Evolutionary conservation across 345 rosid genomes (phyloP), one percentile per base, ranked within the genome.

Genomic region (Pistacia vera): DNA sequence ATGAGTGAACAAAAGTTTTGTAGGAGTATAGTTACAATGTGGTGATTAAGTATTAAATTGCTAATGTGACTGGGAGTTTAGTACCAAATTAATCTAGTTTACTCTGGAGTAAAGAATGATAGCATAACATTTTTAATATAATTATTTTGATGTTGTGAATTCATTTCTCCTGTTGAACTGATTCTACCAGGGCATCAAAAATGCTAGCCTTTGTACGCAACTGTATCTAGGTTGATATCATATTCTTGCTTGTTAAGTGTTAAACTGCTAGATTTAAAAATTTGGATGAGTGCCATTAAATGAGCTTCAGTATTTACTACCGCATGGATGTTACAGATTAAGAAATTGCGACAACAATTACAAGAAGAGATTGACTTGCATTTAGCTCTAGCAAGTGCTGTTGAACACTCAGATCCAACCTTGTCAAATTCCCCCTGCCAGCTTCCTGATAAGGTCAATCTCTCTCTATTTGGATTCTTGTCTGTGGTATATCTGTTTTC

Each of bases 301-400:
- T 58, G 55, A 49, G 55, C 63, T 63, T 57, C 17, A 41, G 71
- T 55, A 36, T 72, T 58, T 77, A 64, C 69, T 55, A 7, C 62
- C 11, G 17, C 61, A 67, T 69, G 71, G 71, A 64, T 77, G 71
- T 61, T 77, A 74, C 88, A 94, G 98, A 84, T 94, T 56, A 83
- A 87, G 80, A 89, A 75, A 80, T 61, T 94, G 90, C 93, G 90
- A 63, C 82, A 84, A 46, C 85, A 88, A 76, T 86, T 94, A 84
- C 91, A 92, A 82, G 93, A 88, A 70, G 98, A 92, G 83, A 83
- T 88, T 59, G 83, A 90, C 73, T 69, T 94, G 81, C 91, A 84
- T 68, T 83, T 87, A 75, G 93, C 92, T 76, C 80, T 92, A 35
- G 85, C 89, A 66, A 88, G 84, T 72, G 97, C 93, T 17, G 84